Base-by-base conservation (phyloP, 2,329 filamentous ascomycete genomes). In the Claviceps purpurea region DNA sequence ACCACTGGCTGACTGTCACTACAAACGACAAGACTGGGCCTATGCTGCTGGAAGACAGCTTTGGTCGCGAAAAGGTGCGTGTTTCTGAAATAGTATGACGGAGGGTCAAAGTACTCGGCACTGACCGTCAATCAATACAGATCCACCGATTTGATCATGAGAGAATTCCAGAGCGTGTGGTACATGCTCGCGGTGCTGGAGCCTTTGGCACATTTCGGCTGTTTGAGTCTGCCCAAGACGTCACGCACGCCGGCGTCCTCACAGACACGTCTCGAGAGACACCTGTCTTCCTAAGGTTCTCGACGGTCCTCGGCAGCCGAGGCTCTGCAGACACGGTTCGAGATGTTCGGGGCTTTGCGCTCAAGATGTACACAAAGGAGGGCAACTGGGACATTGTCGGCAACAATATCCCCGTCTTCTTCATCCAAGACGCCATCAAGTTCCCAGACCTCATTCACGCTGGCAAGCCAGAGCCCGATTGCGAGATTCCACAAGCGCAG, bases 271-370 rank as follows among this genome's bases (percentile, higher is more conserved):
- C 74, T 11, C 81, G 85, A 58, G 65, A 83, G 58, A 70, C 64
- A 0, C 64, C 64, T 0, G 50, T 66, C 0, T 67, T 67, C 10
- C 14, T 67, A 16, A 81, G 87, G 0, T 90, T 93, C 65, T 91
- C 86, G 0, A 91, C 87, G 0, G 87, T 88, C 0, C 73, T 87
- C 2, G 85, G 85, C 6, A 87, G 81, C 62, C 76, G 82, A 38
- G 87, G 87, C 13, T 87, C 82, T 50, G 84, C 86, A 5, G 87
- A 93, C 62, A 90, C 85, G 0, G 87, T 89, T 1, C 79, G 87
- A n/a, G 87, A 93, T 70, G 84, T 89, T 2, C 79, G 86, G 40
- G 87, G 87, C 1, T 93, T 91, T 56, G 85, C 87, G 0, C 68
- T 87, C 56, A 67, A 68, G 44, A 63, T 68, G 60, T 89, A 89